A percentile compares a stretch with the other conserved stretches of the same genome.
Evolutionary conservation across 805 yeast species (phyloP).

Genomic region (Isabelozyma pseudorhagii): DNA sequence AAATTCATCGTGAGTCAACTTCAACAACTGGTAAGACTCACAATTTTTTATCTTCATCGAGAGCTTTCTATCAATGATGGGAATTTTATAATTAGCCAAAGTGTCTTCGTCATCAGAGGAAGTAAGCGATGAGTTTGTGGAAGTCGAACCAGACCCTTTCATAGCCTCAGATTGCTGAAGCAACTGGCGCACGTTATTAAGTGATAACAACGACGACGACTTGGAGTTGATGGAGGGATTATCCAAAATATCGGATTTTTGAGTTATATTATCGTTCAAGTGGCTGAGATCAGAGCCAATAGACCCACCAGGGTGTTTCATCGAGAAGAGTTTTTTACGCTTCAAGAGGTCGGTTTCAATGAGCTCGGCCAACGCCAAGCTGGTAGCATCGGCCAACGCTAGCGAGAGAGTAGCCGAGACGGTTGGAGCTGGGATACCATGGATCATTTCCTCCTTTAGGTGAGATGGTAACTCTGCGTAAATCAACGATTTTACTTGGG

Average conservation of each 20-base stretch:
- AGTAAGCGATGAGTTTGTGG: not conserved
- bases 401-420: slow-evolving; percentile 76
- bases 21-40: not conserved
- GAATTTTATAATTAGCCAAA: not conserved
- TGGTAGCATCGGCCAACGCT: slow-evolving; percentile 74
- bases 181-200: not conserved
- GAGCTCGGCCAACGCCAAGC: slow-evolving; percentile 69
- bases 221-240: not conserved
- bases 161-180: not conserved
- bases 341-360: slow-evolving; percentile 53
- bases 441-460: slow-evolving; percentile 58
- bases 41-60: not conserved
- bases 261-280: slow-evolving; percentile 24
- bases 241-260: not conserved
- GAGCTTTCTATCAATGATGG: not conserved
- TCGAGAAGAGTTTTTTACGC: slow-evolving; percentile 58
- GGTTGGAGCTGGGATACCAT: slow-evolving; percentile 87
- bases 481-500: slow-evolving; percentile 50
- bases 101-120: slow-evolving; percentile 2
- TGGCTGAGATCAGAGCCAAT: slow-evolving; percentile 57
- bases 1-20: not conserved
- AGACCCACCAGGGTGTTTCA: slow-evolving; percentile 88
- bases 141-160: not conserved
- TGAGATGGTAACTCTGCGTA: slow-evolving; percentile 60
- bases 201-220: not conserved